Base-by-base conservation (phyloP, 495 filamentous ascomycete genomes). In the Penicillium cosmopolitanum region DNA sequence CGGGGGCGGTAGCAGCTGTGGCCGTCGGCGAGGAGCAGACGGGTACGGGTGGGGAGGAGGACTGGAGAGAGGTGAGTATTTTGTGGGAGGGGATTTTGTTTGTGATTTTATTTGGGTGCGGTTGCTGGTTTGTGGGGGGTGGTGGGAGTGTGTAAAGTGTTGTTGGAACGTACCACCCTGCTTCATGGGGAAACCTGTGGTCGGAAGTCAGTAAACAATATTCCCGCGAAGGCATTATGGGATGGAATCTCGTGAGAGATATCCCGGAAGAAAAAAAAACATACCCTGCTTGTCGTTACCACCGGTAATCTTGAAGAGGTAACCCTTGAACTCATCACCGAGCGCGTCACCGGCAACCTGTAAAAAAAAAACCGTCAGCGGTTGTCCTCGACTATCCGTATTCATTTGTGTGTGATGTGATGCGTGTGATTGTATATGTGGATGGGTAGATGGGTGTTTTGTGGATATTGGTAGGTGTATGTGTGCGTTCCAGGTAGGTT, bases 231-330 rank as follows among this genome's bases (percentile, higher is more conserved):
- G 28, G 8, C 5, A 7, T 31, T 9, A 6, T 31, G 8, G 5
- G 28, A 31, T 31, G 28, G 5, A 31, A 31, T 31, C 28, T 9
- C 1, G 1, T 31, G 5, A 23, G 23, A 23, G 23, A 8, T 31
- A 31, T 31, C 28, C 5, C 8, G 28, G 28, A 8, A n/a, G n/a
- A 6, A 31, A 6, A 31, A 31, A 2, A 8, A 31, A 31, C 76
- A 68, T 77, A 79, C 76, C 95, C 84, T 98, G 95, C 90, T 98
- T 98, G 90, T 98, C 95, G 89, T 98, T 98, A 78, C 96, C 95
- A 76, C 95, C 95, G 72, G 95, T 98, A 82, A 98, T 97, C 76
- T 88, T 90, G 75, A 81, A 76, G 53, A 81, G 58, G 83, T 98
- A 98, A 77, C 95, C 95, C 85, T 95, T 96, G 89, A 94, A 98